Conservation (phyloP, 345 rosid genomes). For the Aegle marmelos region DNA sequence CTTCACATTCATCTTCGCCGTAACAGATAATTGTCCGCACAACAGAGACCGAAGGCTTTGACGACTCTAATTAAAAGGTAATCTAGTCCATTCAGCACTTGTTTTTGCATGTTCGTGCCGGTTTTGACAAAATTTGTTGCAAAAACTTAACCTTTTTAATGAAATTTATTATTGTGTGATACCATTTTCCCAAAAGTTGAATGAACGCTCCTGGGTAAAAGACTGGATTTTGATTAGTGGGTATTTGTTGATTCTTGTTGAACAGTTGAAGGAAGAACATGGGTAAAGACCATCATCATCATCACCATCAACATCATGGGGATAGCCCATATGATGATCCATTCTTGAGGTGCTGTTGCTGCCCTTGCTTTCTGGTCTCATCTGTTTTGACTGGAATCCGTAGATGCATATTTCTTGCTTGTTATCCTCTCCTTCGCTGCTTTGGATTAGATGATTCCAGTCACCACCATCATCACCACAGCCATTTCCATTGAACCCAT, state of each 20-base stretch:
- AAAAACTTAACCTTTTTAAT: too few relatives aligned
- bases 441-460: slow-evolving; percentile 26
- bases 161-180: too few relatives aligned
- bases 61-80: not conserved
- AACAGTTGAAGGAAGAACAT: slow-evolving; percentile 7
- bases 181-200: too few relatives aligned
- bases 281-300: slow-evolving; percentile 2
- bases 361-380: slow-evolving; percentile 33
- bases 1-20: not conserved
- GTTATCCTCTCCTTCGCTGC: slow-evolving; percentile 37
- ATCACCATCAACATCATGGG: slow-evolving; percentile 18
- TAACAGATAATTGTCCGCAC: not conserved
- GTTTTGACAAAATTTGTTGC: not conserved
- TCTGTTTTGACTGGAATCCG: slow-evolving; percentile 27
- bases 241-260: not conserved
- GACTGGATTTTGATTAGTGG: not conserved
- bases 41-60: not conserved
- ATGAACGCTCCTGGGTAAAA: not conserved
- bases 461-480: slow-evolving; percentile 23
- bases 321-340: slow-evolving; percentile 30
- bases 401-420: slow-evolving; percentile 24
- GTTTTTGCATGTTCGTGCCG: not conserved
- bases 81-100: not conserved
- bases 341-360: slow-evolving; percentile 35
- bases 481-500: slow-evolving; percentile 12